Evolutionary conservation across 1,139 yeast genomes (phyloP).

Genomic region (Arxiozyma telluris): DNA sequence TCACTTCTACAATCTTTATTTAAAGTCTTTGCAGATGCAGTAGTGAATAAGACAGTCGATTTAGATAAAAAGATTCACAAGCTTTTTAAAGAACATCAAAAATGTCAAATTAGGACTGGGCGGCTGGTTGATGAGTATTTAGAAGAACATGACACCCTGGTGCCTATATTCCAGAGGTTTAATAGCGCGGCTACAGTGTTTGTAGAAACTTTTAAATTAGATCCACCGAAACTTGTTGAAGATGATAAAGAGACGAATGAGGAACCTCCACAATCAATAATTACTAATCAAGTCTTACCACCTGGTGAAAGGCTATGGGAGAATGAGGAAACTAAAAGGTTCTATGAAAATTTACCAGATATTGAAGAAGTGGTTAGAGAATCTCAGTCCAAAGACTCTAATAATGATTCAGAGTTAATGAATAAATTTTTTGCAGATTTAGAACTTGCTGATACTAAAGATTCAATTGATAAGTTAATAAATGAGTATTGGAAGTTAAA

Average conservation of each 20-base stretch:
- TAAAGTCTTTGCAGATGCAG: conserved; percentile 40
- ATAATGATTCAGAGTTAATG: conserved; percentile 38
- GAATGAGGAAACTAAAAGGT: conserved; percentile 50
- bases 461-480: conserved; percentile 50
- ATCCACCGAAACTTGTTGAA: conserved; percentile 26
- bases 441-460: conserved; percentile 39
- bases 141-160: conserved; percentile 35
- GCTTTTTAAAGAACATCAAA: conserved; percentile 38
- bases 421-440: conserved; percentile 39
- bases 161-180: conserved; percentile 39
- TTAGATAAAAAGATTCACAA: conserved; percentile 34
- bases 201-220: conserved; percentile 36
- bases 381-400: conserved; percentile 5
- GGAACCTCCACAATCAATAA: conserved; percentile 14
- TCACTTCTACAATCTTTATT: conserved; percentile 34
- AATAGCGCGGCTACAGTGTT: conserved; percentile 38
- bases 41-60: conserved; percentile 34
- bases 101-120: conserved; percentile 60
- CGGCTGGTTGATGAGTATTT: conserved; percentile 47
- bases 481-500: conserved; percentile 43
- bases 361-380: conserved; percentile 18
- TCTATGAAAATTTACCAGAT: conserved; percentile 46
- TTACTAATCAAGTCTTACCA: conserved; percentile 18
- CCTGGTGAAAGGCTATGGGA: conserved; percentile 49
- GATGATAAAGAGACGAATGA: conserved; percentile 19